These are phyloP conservation scores for Pachysandra terminalis DNA, from an alignment of 164 flowering plant species.

Conservation along the genomic window DNA sequence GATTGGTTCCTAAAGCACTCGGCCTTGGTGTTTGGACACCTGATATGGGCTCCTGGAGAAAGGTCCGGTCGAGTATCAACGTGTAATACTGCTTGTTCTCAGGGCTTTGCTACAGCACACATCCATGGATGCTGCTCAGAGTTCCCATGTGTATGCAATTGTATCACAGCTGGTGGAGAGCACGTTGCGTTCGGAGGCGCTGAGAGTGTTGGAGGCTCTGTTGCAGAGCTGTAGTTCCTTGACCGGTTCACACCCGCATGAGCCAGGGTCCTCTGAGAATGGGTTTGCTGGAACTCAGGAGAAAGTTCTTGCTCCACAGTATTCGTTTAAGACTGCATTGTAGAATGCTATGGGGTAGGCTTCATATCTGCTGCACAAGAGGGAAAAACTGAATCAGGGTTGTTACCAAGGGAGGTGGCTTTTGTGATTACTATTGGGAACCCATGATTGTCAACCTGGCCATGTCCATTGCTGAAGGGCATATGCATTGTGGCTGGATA, in stretches of 20 bases:
- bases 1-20: conserved; percentile 98
- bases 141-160: conserved; percentile 94
- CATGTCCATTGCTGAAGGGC: no score
- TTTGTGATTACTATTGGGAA: conserved; percentile 65
- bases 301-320: conserved; percentile 67
- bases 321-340: conserved; percentile 83
- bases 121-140: conserved; percentile 94
- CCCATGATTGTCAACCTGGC: conserved; percentile 11
- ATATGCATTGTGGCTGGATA: background rate
- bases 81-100: conserved; percentile 86
- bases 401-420: conserved; percentile 67
- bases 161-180: conserved; percentile 99
- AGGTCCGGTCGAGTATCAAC: conserved; percentile 92
- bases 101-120: conserved; percentile 98
- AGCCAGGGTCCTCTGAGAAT: conserved; percentile 57
- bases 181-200: conserved; percentile 94
- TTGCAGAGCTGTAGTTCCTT: conserved; percentile 89
- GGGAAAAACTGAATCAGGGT: conserved; percentile 43
- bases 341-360: conserved; percentile 47
- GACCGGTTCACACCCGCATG: conserved; percentile 56
- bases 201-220: conserved; percentile 92
- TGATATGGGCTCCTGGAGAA: conserved; percentile 81
- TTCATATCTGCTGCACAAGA: conserved; percentile 33
- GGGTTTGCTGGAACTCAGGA: conserved; percentile 60
- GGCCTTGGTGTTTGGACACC: conserved; percentile 91